Evolutionary conservation across 495 filamentous ascomycete species (phyloP), one percentile per base, ranked within the genome.

Genomic region (Aspergillus nidulans): DNA sequence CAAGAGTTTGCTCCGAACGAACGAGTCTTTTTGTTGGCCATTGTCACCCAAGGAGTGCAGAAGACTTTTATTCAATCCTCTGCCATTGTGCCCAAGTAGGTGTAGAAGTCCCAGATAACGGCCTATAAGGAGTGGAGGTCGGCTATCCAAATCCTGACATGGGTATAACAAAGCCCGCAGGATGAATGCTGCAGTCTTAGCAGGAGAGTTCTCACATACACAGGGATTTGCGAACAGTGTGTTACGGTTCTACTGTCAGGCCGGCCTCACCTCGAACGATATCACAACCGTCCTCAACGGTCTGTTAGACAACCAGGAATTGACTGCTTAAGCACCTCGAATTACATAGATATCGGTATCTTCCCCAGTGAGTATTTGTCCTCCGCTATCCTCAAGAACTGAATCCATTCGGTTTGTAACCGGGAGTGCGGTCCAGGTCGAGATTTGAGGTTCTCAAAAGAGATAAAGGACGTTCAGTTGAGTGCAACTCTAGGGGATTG

Each of bases 141-240:
- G 6, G 87, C 84, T 16, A 91, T 77, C 88, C 85, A 90, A 21
- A 90, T 74, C 65, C 91, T 91, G 54, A 77, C 78, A 1, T 90
- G 77, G 0, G 87, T 90, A 10, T 65, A 68, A 89, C 1, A 91
- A 67, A 0, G 87, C 86, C 1, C 85, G 87, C 0, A 89, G 77
- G 21, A 83, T 59, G 62, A 89, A 89, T 6, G 85, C 77, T 38
- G 65, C 71, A 21, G 84, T 21, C 61, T 91, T 90, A 87, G 84
- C 10, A 82, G 44, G 2, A 88, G 64, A 3, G 85, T 77, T 6
- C 84, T 83, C 8, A 56, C 53, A 61, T 84, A 90, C 73, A 72
- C 43, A 20, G 57, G 23, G 7, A 16, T 49, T 18, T 36, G 34
- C n/a, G 5, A 43, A 12, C 8, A 12, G 12, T 53, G 12, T 50